phyloP scores from a whole-genome alignment of 2,329 filamentous ascomycete genomes.

The Cercospora brassicicola region DNA sequence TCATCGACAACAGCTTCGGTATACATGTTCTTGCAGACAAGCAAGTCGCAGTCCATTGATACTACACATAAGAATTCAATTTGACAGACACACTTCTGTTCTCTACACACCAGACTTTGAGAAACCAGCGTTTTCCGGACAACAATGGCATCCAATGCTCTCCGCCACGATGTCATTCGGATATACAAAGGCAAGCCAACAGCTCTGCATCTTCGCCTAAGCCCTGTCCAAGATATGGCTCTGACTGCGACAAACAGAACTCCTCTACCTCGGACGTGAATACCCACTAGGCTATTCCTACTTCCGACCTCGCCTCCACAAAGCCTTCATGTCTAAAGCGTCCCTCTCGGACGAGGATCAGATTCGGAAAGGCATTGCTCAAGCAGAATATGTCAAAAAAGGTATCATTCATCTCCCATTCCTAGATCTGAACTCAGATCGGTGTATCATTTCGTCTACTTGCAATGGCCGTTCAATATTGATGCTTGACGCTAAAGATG shows the following conservation, averaged over 20 bases:
- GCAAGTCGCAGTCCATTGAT: not conserved
- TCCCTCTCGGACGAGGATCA: conserved; percentile 68
- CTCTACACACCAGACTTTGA: too few relatives aligned
- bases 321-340: conserved; percentile 78
- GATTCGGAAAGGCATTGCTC: conserved; percentile 72
- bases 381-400: conserved; percentile 88
- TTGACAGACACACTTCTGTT: not conserved
- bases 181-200: conserved; percentile 75
- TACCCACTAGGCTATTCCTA: conserved; percentile 84
- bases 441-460: not conserved
- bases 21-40: not conserved
- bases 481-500: conserved; percentile 8
- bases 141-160: conserved; percentile 37
- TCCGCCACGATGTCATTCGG: conserved; percentile 76
- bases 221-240: not conserved
- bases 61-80: not conserved
- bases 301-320: conserved; percentile 78
- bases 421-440: not conserved
- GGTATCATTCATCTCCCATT: conserved; percentile 51
- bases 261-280: conserved; percentile 78
- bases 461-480: not conserved
- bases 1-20: not conserved
- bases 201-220: too few relatives aligned
- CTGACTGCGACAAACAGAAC: conserved; percentile 50
- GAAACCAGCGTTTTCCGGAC: not conserved